A percentile compares a stretch with the other conserved stretches of the same genome.
Evolutionary conservation across 2,329 filamentous ascomycete genomes (phyloP).

Genomic region (Clonostachys chloroleuca): DNA sequence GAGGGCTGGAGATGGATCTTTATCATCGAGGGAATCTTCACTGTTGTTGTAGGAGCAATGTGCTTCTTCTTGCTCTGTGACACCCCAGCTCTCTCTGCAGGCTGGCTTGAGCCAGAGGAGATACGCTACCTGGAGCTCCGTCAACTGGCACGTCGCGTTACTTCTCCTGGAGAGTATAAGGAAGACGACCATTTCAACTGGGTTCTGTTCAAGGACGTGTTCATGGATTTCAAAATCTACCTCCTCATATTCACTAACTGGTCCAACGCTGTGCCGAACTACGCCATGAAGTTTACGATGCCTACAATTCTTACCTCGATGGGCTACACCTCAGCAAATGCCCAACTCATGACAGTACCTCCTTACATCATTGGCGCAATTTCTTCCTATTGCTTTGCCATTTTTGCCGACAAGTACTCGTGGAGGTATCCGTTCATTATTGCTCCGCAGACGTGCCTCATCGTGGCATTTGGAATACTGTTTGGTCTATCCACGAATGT

Average conservation of each 20-base stretch:
- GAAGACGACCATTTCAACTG: constrained; percentile 23
- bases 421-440: constrained; percentile 33
- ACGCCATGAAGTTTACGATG: constrained; percentile 25
- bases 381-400: constrained; percentile 20
- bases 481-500: constrained; percentile 28
- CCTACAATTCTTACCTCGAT: constrained; percentile 32
- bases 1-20: constrained; percentile 48
- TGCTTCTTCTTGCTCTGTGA: constrained; percentile 43
- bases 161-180: constrained; percentile 12
- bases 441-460: constrained; percentile 20
- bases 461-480: constrained; percentile 27
- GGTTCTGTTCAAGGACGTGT: constrained; percentile 26
- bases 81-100: constrained; percentile 23
- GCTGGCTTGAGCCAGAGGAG: constrained; percentile 31
- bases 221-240: constrained; percentile 42
- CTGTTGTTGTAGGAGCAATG: constrained; percentile 25
- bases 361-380: constrained; percentile 27
- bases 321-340: constrained; percentile 26
- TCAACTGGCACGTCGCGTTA: constrained; percentile 19
- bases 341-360: constrained; percentile 25
- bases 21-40: constrained; percentile 43
- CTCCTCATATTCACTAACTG: constrained; percentile 34
- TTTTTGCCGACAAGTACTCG: constrained; percentile 26
- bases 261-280: constrained; percentile 30
- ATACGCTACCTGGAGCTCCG: constrained; percentile 32